These are phyloP conservation scores for Naegleria gruberi DNA, from an alignment of 208 protist genomes.

Conservation along the genomic window DNA sequence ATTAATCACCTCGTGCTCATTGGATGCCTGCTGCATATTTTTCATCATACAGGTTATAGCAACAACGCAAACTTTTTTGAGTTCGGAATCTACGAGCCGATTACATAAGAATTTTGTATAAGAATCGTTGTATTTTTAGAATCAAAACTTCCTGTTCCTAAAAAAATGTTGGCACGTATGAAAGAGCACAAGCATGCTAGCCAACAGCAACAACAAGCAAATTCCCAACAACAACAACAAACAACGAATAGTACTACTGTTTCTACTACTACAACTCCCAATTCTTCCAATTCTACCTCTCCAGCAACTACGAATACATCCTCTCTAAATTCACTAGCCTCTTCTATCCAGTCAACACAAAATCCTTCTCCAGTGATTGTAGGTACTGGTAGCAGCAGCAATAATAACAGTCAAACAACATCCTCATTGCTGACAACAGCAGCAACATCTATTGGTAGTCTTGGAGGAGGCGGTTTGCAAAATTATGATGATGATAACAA, in stretches of 20 bases:
- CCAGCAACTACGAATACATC: too few relatives aligned
- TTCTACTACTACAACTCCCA: not conserved
- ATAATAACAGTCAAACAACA: not conserved
- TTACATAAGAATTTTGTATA: not conserved
- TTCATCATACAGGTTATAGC: too few relatives aligned
- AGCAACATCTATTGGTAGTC: too few relatives aligned
- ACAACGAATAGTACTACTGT: too few relatives aligned
- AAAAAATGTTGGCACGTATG: not conserved
- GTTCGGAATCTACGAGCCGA: too few relatives aligned
- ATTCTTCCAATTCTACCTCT: not conserved
- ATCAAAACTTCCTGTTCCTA: not conserved
- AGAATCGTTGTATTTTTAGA: not conserved
- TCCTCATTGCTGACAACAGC: too few relatives aligned
- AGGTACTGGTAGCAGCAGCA: not conserved
- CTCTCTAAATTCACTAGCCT: not conserved
- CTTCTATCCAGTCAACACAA: not conserved
- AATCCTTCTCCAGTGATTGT: too few relatives aligned
- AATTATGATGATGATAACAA: too few relatives aligned
- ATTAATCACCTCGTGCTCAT: too few relatives aligned
- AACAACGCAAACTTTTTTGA: too few relatives aligned
- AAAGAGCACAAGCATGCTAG: too few relatives aligned
- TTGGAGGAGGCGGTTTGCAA: not conserved
- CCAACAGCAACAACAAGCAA: not conserved
- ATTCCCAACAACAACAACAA: not conserved
- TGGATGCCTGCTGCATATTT: too few relatives aligned